A percentile compares a stretch with the other conserved stretches of the same genome.
Evolutionary conservation across 2,329 filamentous ascomycete genomes (phyloP).

Genomic region (Capronia coronata): DNA sequence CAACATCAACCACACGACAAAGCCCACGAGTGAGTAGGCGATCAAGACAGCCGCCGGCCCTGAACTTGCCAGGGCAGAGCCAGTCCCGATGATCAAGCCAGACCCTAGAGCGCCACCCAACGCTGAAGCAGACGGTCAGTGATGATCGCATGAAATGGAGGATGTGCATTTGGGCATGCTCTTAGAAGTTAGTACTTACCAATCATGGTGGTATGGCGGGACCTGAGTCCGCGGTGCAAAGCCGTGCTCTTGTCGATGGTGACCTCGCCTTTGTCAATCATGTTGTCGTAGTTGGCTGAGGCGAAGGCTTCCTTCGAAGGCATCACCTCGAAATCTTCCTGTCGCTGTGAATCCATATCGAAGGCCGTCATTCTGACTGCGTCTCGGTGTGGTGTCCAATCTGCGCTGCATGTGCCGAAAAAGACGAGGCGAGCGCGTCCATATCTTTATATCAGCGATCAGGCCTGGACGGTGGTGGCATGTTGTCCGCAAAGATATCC

Average conservation of each 20-base stretch:
- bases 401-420: background rate
- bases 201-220: background rate
- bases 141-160: background rate
- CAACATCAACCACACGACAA: slow-evolving; percentile 39
- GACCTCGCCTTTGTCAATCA: background rate
- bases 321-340: background rate
- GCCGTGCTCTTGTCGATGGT: background rate
- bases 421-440: background rate
- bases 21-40: slow-evolving; percentile 36
- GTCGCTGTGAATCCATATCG: background rate
- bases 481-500: background rate
- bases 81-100: slow-evolving; percentile 79
- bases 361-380: slow-evolving; percentile 1
- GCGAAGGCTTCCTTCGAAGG: background rate
- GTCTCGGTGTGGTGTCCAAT: background rate
- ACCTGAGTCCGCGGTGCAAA: background rate
- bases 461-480: background rate
- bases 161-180: too few species aligned
- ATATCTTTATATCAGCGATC: background rate
- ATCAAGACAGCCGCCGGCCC: slow-evolving; percentile 47
- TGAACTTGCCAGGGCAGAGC: slow-evolving; percentile 60
- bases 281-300: background rate
- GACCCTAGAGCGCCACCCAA: background rate
- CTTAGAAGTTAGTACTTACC: background rate
- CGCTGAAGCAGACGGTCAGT: background rate